phyloP scores from a whole-genome alignment of 1,284 basidiomycete genomes.

The Ceratobasidium sp. region DNA sequence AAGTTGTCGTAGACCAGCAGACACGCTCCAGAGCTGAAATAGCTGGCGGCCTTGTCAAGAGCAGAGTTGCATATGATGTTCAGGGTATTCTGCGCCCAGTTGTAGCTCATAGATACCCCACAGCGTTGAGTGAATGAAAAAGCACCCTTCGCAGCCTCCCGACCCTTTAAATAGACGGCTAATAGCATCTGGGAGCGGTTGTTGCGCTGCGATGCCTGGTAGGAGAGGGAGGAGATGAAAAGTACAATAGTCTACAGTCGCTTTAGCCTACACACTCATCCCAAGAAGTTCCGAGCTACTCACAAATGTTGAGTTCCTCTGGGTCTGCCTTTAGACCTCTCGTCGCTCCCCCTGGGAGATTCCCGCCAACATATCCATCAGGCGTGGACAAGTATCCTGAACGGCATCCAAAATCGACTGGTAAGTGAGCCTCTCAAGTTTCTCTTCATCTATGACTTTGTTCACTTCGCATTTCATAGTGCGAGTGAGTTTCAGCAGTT shows the following conservation, averaged over 20 bases:
- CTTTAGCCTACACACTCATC: too few relatives aligned
- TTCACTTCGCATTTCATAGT: background rate
- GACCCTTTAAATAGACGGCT: background rate
- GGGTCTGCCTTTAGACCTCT: background rate
- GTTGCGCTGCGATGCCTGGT: conserved; percentile 1
- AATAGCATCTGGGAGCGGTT: conserved; percentile 1
- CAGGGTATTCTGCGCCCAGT: too few relatives aligned
- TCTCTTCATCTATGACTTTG: background rate
- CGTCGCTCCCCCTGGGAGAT: background rate
- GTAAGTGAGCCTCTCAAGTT: background rate
- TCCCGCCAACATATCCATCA: background rate
- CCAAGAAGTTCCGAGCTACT: too few relatives aligned
- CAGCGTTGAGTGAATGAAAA: too few relatives aligned
- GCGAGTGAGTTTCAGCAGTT: background rate
- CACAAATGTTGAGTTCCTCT: background rate
- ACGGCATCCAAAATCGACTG: background rate
- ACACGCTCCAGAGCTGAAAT: too few relatives aligned
- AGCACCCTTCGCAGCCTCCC: too few relatives aligned
- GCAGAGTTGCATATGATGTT: too few relatives aligned
- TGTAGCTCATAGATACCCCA: too few relatives aligned
- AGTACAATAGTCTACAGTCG: background rate
- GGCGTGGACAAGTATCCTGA: background rate
- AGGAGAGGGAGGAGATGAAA: background rate
- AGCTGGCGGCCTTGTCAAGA: too few relatives aligned
- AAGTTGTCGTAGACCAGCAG: too few relatives aligned